phyloP scores from a whole-genome alignment of 805 yeast species.

The Sugiyamaella boreocaroliniensis region DNA sequence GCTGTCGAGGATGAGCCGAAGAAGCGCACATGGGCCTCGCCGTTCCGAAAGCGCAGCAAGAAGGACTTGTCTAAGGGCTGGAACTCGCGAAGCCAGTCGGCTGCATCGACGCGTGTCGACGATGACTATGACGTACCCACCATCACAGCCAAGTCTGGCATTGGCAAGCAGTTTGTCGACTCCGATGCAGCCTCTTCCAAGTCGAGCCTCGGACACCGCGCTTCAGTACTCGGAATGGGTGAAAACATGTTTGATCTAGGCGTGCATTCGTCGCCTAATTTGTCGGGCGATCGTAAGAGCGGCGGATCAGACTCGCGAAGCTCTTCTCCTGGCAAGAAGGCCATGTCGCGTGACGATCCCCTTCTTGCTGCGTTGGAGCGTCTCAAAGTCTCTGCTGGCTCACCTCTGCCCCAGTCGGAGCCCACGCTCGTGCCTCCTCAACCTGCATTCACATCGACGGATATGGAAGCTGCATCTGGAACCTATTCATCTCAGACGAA shows the following conservation, averaged over 20 bases:
- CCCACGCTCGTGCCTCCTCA: conserved; percentile 25
- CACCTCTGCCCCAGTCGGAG: conserved; percentile 7
- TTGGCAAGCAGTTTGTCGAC: conserved; percentile 10
- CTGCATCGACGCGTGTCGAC: conserved; percentile 5
- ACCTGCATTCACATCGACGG: conserved; percentile 33
- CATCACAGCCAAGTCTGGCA: conserved; percentile 11
- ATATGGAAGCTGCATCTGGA: conserved; percentile 34
- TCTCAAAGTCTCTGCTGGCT: conserved; percentile 25
- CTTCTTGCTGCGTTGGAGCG: conserved; percentile 48
- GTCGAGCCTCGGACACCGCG: background rate
- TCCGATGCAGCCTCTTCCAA: background rate
- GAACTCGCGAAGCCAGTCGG: conserved; percentile 13
- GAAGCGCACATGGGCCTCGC: conserved; percentile 38
- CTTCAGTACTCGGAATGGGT: conserved; percentile 23
- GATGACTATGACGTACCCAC: conserved; percentile 9
- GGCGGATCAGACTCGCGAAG: conserved; percentile 2
- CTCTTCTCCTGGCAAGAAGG: conserved; percentile 17
- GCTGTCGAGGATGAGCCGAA: conserved; percentile 11
- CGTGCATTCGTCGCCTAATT: conserved; percentile 8
- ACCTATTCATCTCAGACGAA: conserved; percentile 14
- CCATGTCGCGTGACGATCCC: conserved; percentile 37
- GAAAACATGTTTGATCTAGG: conserved; percentile 28
- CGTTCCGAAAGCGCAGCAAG: conserved; percentile 35
- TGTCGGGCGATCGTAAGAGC: background rate
- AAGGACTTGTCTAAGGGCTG: conserved; percentile 27